Evolutionary conservation across 2,329 filamentous ascomycete genomes (phyloP).

Genomic region (Colletotrichum spaethianum): DNA sequence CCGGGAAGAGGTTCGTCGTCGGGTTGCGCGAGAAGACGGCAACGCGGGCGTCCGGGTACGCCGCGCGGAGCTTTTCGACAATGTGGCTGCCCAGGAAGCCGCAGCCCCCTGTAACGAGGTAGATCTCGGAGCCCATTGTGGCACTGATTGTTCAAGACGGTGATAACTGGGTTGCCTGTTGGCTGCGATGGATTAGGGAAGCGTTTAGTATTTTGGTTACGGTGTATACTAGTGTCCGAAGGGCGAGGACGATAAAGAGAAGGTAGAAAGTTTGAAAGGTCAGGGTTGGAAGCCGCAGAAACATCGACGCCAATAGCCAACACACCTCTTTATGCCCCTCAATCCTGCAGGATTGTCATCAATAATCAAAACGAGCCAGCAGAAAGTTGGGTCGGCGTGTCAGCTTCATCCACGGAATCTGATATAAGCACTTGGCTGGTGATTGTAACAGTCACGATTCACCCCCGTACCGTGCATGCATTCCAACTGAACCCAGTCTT

Average conservation of each 20-base stretch:
- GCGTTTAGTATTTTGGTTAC: background rate
- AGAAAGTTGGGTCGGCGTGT: background rate
- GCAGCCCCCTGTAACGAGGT: conserved; percentile 68
- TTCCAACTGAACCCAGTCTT: background rate
- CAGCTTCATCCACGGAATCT: background rate
- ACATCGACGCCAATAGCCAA: background rate
- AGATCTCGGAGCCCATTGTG: conserved; percentile 36
- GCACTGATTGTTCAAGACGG: background rate
- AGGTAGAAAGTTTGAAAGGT: background rate
- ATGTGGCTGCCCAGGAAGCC: conserved; percentile 69
- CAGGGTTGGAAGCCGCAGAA: background rate
- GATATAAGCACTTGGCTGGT: conserved; percentile 3
- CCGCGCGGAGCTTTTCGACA: conserved; percentile 62
- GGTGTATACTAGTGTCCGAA: background rate
- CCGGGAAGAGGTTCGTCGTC: conserved; percentile 60
- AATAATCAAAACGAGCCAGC: background rate
- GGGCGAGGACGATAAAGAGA: background rate
- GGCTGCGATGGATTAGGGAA: background rate
- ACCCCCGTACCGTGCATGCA: background rate
- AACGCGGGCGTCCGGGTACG: conserved; percentile 50
- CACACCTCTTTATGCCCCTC: background rate
- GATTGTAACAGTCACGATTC: background rate
- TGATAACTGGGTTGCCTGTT: background rate
- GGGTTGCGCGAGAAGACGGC: conserved; percentile 64
- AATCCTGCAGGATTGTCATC: background rate